These are phyloP conservation scores for Claviceps digitariae DNA, from an alignment of 2,329 filamentous ascomycete species.

Conservation along the genomic window DNA sequence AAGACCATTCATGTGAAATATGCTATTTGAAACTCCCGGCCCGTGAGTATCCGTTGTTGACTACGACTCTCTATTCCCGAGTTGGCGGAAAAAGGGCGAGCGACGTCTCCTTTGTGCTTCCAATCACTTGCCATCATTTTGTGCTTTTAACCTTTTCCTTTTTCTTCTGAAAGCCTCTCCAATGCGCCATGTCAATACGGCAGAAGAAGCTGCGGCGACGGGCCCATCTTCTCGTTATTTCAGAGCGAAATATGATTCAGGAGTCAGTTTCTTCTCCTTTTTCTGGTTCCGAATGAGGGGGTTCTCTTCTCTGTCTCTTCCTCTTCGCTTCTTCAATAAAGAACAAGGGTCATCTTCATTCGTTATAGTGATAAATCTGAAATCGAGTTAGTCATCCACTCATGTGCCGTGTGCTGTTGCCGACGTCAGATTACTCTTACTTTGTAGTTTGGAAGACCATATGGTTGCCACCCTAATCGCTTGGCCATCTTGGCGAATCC, in stretches of 20 bases:
- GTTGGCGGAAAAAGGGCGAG: not conserved
- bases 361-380: slow-evolving; percentile 82
- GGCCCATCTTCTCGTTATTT: not conserved
- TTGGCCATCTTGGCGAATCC: slow-evolving; percentile 96
- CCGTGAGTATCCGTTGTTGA: not conserved
- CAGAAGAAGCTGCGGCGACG: not conserved
- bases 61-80: not conserved
- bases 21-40: slow-evolving; percentile 14
- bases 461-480: slow-evolving; percentile 71
- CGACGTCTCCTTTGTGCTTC: not conserved
- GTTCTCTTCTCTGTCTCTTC: not conserved
- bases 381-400: slow-evolving; percentile 3
- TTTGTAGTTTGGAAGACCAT: slow-evolving; percentile 92
- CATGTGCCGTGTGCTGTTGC: not conserved
- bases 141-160: not conserved
- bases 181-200: not conserved
- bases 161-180: not conserved
- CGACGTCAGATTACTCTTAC: slow-evolving; percentile 35
- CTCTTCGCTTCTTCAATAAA: not conserved
- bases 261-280: not conserved
- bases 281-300: not conserved
- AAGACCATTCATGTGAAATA: slow-evolving; percentile 1
- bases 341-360: slow-evolving; percentile 35
- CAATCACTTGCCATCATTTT: not conserved
- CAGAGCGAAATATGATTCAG: not conserved